phyloP scores from a whole-genome alignment of 140 eudicot species.

The Senecio squalidus region DNA sequence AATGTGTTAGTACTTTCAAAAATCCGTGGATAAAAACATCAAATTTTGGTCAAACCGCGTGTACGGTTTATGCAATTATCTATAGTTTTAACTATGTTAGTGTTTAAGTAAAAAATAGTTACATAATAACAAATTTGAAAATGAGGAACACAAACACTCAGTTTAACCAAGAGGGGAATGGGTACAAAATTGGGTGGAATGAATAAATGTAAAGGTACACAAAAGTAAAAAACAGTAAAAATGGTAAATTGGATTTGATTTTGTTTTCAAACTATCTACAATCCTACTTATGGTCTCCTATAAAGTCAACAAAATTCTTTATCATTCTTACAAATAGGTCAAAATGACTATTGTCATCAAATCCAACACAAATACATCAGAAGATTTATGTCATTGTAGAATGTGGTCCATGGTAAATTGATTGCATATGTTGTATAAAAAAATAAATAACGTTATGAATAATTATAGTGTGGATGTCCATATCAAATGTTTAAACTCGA shows the following conservation, averaged over 20 bases:
- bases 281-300: constrained; percentile 4
- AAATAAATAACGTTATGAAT: too few species aligned
- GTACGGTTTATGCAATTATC: too few species aligned
- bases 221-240: constrained; percentile 4
- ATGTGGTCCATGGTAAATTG: constrained; percentile 7
- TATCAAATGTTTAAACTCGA: too few species aligned
- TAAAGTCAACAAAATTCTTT: constrained; percentile 14
- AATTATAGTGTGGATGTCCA: too few species aligned
- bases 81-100: too few species aligned
- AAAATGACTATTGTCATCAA: background rate
- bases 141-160: background rate
- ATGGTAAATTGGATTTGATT: constrained; percentile 10
- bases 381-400: background rate
- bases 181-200: constrained; percentile 22
- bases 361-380: background rate
- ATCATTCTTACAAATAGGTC: background rate
- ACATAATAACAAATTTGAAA: background rate
- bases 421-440: too few species aligned
- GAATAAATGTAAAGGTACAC: constrained; percentile 26
- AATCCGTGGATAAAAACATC: too few species aligned
- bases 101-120: too few species aligned
- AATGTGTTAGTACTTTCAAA: too few species aligned
- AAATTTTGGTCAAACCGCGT: too few species aligned
- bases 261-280: constrained; percentile 7
- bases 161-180: background rate